Percentiles rank a stretch among this genome's conserved stretches.
These are phyloP conservation scores for Dinochytrium kinnereticum DNA, from an alignment of 371 early-diverging fungal genomes.

Conservation along the genomic window DNA sequence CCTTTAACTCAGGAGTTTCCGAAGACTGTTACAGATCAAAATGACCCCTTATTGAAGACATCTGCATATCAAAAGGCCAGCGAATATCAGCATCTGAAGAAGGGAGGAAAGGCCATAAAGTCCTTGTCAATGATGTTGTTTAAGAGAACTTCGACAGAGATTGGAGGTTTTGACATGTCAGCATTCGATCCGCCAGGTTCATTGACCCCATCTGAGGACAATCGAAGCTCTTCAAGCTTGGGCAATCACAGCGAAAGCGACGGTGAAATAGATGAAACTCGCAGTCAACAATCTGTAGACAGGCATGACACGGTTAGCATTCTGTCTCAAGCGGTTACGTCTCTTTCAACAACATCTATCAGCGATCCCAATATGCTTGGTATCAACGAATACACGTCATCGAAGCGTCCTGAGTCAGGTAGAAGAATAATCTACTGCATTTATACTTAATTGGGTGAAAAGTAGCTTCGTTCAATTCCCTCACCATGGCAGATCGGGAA, in stretches of 20 bases:
- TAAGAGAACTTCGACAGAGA: conserved; percentile 27
- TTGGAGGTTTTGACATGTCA: conserved; percentile 15
- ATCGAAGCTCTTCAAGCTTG: conserved; percentile 16
- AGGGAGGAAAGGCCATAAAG: conserved; percentile 29
- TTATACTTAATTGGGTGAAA: background rate
- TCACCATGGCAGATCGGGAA: too few species aligned
- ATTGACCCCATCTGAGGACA: conserved; percentile 18
- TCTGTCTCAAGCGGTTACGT: background rate
- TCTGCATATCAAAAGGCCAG: conserved; percentile 9
- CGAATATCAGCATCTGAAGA: conserved; percentile 17
- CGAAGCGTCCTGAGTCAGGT: conserved; percentile 7
- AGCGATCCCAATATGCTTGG: background rate
- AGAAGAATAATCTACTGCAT: background rate
- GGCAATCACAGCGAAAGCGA: conserved; percentile 1
- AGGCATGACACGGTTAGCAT: background rate
- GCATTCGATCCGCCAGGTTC: conserved; percentile 16
- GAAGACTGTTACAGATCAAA: conserved; percentile 41
- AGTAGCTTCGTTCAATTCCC: conserved; percentile 3
- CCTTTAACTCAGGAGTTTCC: conserved; percentile 42
- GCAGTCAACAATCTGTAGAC: background rate
- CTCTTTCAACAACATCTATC: background rate
- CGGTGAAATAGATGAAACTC: background rate
- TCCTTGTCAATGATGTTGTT: conserved; percentile 37
- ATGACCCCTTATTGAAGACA: background rate
- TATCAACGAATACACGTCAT: background rate